Base-by-base conservation (phyloP, 2,329 filamentous ascomycete genomes). In the Epichloe sylvatica region DNA sequence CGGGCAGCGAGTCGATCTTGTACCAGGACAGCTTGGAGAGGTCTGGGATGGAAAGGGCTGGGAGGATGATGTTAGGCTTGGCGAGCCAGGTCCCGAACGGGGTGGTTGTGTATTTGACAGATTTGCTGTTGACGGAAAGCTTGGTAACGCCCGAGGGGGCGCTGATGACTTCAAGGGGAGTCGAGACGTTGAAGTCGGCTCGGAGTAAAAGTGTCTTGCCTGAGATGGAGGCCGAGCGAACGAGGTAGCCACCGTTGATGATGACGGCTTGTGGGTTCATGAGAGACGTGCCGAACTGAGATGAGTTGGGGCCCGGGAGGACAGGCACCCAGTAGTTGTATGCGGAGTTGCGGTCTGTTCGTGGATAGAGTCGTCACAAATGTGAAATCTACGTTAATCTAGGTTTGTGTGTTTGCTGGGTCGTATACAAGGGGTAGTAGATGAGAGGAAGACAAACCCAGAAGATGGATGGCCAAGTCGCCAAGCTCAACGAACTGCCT, bases 271-370 rank as follows among this genome's bases (percentile, higher is more conserved):
- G 58, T 0, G 62, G 60, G 34, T 61, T 63, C 59, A 67, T 67
- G 15, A 64, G 45, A 0, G 66, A 67, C 2, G 57, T 65, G 35
- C 66, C 66, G 7, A 59, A 69, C 25, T 36, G 25, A 0, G 64
- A 57, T 5, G 57, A 48, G 5, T 58, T 55, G 5, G 55, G 49
- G 2, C 64, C 65, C 0, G 70, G 70, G 2, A 79, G 59, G 46
- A 83, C 75, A 2, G 81, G 67, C 0, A 79, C 75, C 81, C 81
- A 86, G 63, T 83, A 83, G 53, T 81, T 77, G 63, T 85, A 86
- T 0, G 81, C 83, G 12, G 75, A 68, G 53, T 83, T 78, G 41
- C 81, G 77, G 55, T 83, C 81, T 75, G 50, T 0, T 2, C 25
- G 1, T 11, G 1, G 7, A 33, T 9, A 41, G 12, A 19, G 12